A percentile compares a stretch with the other conserved stretches of the same genome.
Evolutionary conservation across 805 yeast genomes (phyloP).

Genomic region (Lipomyces sp.): DNA sequence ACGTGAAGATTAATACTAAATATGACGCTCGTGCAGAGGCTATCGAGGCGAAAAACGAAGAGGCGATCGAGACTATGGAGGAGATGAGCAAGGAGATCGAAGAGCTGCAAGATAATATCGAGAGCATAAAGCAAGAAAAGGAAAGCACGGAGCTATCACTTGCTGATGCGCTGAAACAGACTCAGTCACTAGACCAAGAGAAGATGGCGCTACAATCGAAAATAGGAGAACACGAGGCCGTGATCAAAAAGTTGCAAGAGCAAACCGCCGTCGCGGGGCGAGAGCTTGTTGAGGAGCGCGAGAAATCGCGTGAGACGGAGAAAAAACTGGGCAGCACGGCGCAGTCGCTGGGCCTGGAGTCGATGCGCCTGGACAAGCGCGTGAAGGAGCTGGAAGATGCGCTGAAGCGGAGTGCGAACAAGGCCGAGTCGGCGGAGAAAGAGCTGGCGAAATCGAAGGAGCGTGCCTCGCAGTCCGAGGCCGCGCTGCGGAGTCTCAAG

Average conservation of each 20-base stretch:
- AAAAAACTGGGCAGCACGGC: conserved; percentile 18
- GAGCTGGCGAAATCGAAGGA: conserved; percentile 29
- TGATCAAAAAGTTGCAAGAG: conserved; percentile 9
- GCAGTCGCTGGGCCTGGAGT: conserved; percentile 34
- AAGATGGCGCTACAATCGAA: conserved; percentile 3
- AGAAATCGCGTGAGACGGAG: conserved; percentile 7
- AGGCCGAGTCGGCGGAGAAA: conserved; percentile 41
- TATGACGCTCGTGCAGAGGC: conserved; percentile 9
- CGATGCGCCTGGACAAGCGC: conserved; percentile 29
- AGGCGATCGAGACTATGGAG: conserved; percentile 17
- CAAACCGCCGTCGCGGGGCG: conserved; percentile 3
- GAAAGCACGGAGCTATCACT: conserved; percentile 6
- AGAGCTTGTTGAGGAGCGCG: conserved; percentile 22
- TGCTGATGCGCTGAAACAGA: neutral
- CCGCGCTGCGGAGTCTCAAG: conserved; percentile 6
- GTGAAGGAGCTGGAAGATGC: conserved; percentile 40
- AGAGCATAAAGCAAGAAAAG: neutral
- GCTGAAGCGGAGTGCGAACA: conserved; percentile 32
- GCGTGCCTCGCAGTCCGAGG: conserved; percentile 18
- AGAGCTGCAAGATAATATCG: conserved; percentile 3
- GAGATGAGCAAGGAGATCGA: conserved; percentile 15
- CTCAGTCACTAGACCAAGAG: conserved; percentile 6
- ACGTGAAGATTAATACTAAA: neutral
- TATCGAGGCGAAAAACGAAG: conserved; percentile 26
- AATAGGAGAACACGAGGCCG: conserved; percentile 5